These are phyloP conservation scores for Alternaria alternata DNA, from an alignment of 2,329 filamentous ascomycete genomes.

Conservation along the genomic window DNA sequence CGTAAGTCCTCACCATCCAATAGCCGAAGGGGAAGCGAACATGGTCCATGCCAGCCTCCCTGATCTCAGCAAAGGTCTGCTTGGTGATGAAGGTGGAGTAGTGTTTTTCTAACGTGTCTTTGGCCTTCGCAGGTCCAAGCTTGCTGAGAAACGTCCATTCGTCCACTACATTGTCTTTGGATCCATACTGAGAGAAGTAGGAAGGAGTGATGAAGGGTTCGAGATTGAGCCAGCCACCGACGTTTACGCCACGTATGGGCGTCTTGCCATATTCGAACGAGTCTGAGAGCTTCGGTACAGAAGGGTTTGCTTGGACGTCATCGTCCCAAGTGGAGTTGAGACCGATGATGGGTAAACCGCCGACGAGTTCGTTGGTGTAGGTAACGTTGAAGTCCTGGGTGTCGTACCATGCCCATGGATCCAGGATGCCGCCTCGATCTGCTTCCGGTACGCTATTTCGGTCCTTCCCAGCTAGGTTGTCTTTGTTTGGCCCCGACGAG, in stretches of 20 bases:
- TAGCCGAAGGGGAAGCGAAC: slow-evolving; percentile 96
- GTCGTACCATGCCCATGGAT: slow-evolving; percentile 92
- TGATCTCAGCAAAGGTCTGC: slow-evolving; percentile 83
- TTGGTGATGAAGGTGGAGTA: slow-evolving; percentile 90
- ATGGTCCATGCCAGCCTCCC: slow-evolving; percentile 88
- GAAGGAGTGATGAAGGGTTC: slow-evolving; percentile 97
- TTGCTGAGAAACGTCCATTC: slow-evolving; percentile 81
- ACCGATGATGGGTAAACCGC: slow-evolving; percentile 90
- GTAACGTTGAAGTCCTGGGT: slow-evolving; percentile 93
- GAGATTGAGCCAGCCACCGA: slow-evolving; percentile 92
- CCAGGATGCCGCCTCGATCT: slow-evolving; percentile 78
- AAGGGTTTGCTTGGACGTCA: slow-evolving; percentile 75
- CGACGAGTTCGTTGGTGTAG: slow-evolving; percentile 85
- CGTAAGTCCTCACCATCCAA: slow-evolving; percentile 89
- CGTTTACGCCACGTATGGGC: slow-evolving; percentile 87
- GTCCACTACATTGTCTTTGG: slow-evolving; percentile 75
- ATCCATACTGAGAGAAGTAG: slow-evolving; percentile 75
- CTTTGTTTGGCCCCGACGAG: slow-evolving; percentile 50
- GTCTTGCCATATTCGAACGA: slow-evolving; percentile 79
- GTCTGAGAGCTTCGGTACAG: slow-evolving; percentile 79
- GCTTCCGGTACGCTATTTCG: slow-evolving; percentile 58
- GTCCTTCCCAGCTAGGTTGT: slow-evolving; percentile 56
- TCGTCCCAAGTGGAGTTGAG: slow-evolving; percentile 88
- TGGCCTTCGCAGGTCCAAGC: slow-evolving; percentile 71
- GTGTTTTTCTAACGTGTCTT: slow-evolving; percentile 80